A percentile compares a stretch with the other conserved stretches of the same genome.
phyloP scores from a whole-genome alignment of 164 flowering plant genomes.

The Vitis riparia region DNA sequence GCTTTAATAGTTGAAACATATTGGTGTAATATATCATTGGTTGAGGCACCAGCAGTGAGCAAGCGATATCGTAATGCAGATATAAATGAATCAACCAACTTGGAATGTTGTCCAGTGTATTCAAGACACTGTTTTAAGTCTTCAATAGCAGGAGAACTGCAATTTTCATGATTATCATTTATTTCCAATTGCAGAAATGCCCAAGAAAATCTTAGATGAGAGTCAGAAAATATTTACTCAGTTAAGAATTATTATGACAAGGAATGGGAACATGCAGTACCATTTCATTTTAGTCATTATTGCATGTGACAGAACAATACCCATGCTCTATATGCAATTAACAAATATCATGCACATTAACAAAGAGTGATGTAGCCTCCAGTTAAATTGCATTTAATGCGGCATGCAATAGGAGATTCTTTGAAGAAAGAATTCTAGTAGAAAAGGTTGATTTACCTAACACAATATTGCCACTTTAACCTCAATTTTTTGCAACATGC shows the following conservation, averaged over 20 bases:
- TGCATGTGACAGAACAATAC: too few species aligned
- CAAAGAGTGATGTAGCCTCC: too few species aligned
- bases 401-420: too few species aligned
- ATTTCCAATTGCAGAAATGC: neutral
- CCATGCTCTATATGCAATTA: too few species aligned
- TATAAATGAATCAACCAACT: slow-evolving; percentile 91
- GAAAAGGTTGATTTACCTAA: neutral
- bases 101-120: slow-evolving; percentile 93
- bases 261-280: too few species aligned
- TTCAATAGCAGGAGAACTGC: slow-evolving; percentile 95
- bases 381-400: too few species aligned
- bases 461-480: neutral
- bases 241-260: too few species aligned
- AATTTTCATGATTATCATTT: slow-evolving; percentile 17
- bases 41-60: slow-evolving; percentile 99
- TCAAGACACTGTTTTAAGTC: slow-evolving; percentile 93
- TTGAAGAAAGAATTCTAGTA: neutral
- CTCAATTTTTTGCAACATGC: neutral
- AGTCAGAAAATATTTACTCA: neutral
- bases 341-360: too few species aligned
- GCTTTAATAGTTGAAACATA: slow-evolving; percentile 98
- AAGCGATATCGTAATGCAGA: slow-evolving; percentile 83
- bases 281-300: too few species aligned
- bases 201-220: neutral
- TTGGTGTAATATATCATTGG: slow-evolving; percentile 96